Evolutionary conservation across 352 stramenopile species (phyloP).

Genomic region (Aphanomyces astaci): DNA sequence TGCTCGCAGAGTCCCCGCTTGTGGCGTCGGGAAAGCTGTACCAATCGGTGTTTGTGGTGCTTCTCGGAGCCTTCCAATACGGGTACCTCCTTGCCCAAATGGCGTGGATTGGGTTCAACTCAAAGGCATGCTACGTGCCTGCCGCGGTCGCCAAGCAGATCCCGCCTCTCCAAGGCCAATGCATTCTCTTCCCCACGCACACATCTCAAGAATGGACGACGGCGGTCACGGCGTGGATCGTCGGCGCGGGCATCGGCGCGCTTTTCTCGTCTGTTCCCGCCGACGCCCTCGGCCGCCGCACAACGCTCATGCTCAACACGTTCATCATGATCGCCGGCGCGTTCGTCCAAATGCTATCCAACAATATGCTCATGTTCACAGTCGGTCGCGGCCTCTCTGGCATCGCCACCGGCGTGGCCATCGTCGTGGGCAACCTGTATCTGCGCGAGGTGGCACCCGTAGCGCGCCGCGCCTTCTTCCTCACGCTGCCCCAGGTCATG

Average conservation of each 20-base stretch:
- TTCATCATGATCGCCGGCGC: slow-evolving; percentile 22
- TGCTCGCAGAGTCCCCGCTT: background rate
- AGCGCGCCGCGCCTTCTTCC: slow-evolving; percentile 27
- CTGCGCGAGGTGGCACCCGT: slow-evolving; percentile 33
- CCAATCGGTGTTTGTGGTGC: slow-evolving; percentile 31
- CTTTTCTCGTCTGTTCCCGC: slow-evolving; percentile 32
- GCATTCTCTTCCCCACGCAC: slow-evolving; percentile 54
- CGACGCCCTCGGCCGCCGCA: slow-evolving; percentile 43
- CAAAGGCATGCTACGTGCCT: slow-evolving; percentile 3
- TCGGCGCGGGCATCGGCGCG: slow-evolving; percentile 43
- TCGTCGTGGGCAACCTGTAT: slow-evolving; percentile 33
- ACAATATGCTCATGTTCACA: slow-evolving; percentile 26
- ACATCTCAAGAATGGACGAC: slow-evolving; percentile 45
- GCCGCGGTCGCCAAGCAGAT: slow-evolving; percentile 32
- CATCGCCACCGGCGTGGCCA: slow-evolving; percentile 23
- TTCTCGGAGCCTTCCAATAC: slow-evolving; percentile 41
- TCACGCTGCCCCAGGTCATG: slow-evolving; percentile 36
- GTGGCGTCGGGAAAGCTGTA: slow-evolving; percentile 28
- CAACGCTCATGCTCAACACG: slow-evolving; percentile 26
- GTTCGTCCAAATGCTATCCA: slow-evolving; percentile 24
- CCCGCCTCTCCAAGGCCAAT: slow-evolving; percentile 35
- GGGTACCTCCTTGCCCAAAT: slow-evolving; percentile 50
- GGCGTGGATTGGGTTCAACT: slow-evolving; percentile 40
- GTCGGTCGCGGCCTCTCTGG: slow-evolving; percentile 27
- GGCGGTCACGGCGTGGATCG: slow-evolving; percentile 45